Evolutionary conservation across 768 basidiomycete species (phyloP), one percentile per base, ranked within the genome.

Genomic region (Tylopilus plumbeoviolaceoides): DNA sequence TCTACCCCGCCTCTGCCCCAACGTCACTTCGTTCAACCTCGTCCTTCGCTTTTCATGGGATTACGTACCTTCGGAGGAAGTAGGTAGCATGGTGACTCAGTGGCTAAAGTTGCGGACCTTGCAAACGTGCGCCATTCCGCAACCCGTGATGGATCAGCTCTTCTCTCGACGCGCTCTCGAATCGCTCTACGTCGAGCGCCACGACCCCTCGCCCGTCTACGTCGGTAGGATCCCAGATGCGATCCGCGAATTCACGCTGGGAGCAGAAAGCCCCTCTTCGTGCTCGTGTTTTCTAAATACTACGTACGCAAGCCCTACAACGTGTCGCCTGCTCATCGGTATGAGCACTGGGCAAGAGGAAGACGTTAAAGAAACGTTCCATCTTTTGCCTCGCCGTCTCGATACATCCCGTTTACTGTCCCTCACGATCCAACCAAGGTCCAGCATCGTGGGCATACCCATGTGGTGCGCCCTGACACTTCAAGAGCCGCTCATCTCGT

Each of bases 21-120:
- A 60, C 25, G 51, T 65, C 38, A 56, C 56, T 7, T 62, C 57
- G 7, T 62, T 64, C 44, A 45, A 48, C n/a, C 5, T 55, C 42
- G 12, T 15, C 31, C 45, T 56, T 31, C 18, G 28, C 14, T 49
- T 52, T 46, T 50, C 50, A 3, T 60, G 56, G 43, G 48, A 56
- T 9, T 44, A 53, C 5, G 52, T 51, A 48, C 54, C 52, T 11
- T 47, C 25, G 2, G 35, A 25, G 20, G 50, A 58, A 47, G 36
- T 63, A 18, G 62, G 59, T 18, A 39, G 18, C 17, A 63, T 63
- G 45, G 53, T 63, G 18, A 25, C 42, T 9, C 39, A 40, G 39
- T 40, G 39, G 39, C 39, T 18, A 21, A 18, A 18, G 39, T 40
- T 62, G 15, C 44, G 35, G 7, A 47, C 31, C 12, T 48, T 64